Percentiles rank a stretch among this genome's conserved stretches.
Conservation (phyloP, 2,329 filamentous ascomycete species). For the Setomelanomma holmii region DNA sequence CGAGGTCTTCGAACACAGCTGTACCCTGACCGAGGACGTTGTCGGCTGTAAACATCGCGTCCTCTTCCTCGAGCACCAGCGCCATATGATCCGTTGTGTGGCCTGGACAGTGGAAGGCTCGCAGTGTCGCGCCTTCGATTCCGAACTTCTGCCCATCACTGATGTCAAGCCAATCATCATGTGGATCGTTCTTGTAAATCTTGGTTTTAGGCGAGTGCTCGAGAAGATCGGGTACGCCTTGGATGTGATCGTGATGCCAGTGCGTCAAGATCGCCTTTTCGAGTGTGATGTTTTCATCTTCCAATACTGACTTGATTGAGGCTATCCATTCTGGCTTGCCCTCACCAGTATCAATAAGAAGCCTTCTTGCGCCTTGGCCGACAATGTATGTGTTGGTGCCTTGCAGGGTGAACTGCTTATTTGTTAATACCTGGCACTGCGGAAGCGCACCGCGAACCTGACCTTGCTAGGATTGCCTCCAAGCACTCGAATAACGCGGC, state of each 20-base stretch:
- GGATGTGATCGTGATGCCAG: constrained; percentile 88
- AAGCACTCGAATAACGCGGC: constrained; percentile 80
- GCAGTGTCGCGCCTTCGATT: constrained; percentile 69
- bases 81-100: constrained; percentile 85
- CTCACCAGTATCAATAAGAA: constrained; percentile 91
- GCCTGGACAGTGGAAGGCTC: constrained; percentile 72
- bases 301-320: constrained; percentile 69
- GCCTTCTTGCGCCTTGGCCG: constrained; percentile 73
- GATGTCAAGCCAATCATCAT: constrained; percentile 60
- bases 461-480: constrained; percentile 91
- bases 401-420: constrained; percentile 66
- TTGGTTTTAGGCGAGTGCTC: constrained; percentile 66
- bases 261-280: constrained; percentile 81
- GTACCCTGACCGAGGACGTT: constrained; percentile 89
- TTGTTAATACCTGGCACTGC: constrained; percentile 15
- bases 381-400: constrained; percentile 92
- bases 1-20: constrained; percentile 81
- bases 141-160: constrained; percentile 63
- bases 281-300: constrained; percentile 72
- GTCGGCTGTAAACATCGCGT: constrained; percentile 87
- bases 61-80: constrained; percentile 76
- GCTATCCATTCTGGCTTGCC: constrained; percentile 77
- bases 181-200: constrained; percentile 72
- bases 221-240: constrained; percentile 75
- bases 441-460: constrained; percentile 18